These are phyloP conservation scores for Penicillium sp. DNA, from an alignment of 2,329 filamentous ascomycete genomes.

Conservation along the genomic window DNA sequence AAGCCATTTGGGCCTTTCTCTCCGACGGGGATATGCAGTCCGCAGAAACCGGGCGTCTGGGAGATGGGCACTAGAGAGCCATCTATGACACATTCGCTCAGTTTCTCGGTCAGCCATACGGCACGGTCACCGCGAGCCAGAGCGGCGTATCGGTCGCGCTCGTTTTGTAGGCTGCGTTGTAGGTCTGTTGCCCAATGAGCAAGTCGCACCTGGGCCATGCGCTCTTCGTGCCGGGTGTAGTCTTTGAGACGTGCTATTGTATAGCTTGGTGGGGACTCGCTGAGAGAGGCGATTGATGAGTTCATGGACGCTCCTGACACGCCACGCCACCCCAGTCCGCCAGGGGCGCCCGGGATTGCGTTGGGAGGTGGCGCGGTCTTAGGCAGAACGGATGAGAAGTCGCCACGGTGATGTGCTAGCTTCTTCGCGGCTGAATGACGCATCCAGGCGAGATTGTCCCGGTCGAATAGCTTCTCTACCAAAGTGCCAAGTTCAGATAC, in stretches of 20 bases:
- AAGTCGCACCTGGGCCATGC: constrained; percentile 63
- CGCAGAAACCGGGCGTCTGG: constrained; percentile 30
- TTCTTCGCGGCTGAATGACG: constrained; percentile 80
- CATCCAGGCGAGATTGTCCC: constrained; percentile 72
- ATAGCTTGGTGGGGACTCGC: constrained; percentile 45
- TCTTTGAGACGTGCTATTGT: constrained; percentile 59
- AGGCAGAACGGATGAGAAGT: constrained; percentile 20
- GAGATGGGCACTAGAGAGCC: constrained; percentile 57
- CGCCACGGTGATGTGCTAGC: constrained; percentile 64
- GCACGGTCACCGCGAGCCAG: constrained; percentile 60
- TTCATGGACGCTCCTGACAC: constrained; percentile 25
- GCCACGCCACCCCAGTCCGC: constrained; percentile 8
- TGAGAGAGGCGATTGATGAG: constrained; percentile 23
- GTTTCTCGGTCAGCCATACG: constrained; percentile 62
- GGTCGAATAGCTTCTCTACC: constrained; percentile 70
- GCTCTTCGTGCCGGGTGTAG: constrained; percentile 57
- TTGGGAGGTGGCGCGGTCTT: constrained; percentile 12
- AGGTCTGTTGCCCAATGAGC: constrained; percentile 79
- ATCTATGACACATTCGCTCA: constrained; percentile 64
- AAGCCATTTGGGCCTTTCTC: constrained; percentile 25
- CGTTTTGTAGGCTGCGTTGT: constrained; percentile 68
- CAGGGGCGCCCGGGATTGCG: constrained; percentile 11
- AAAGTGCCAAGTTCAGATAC: constrained; percentile 68
- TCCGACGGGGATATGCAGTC: constrained; percentile 19
- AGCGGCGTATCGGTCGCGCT: constrained; percentile 64